Evolutionary conservation across 805 yeast genomes (phyloP), one percentile per base, ranked within the genome.

Genomic region (Ogataea glucozyma): DNA sequence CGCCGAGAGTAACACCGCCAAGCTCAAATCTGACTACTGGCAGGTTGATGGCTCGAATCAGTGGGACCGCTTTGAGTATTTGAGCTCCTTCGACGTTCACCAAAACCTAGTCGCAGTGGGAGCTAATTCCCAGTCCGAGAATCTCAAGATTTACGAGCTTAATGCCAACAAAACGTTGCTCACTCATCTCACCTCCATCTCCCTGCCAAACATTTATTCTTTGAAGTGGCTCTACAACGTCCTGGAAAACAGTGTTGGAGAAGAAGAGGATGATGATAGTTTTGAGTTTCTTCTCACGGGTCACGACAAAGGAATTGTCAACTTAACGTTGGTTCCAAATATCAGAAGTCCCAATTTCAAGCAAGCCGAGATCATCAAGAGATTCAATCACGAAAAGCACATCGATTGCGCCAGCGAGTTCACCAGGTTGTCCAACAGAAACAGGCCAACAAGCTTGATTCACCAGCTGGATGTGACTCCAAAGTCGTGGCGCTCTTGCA

Each of bases 371-470:
- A 83, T 89, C 16, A 66, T 84, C 48, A 85, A 81, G 58, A 69
- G 95, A 27, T 89, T 83, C 67, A 87, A 87, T 62, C 97, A 89
- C 65, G 68, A 74, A 38, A 82, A 81, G 52, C 89, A 83, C 57
- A 61, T 86, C 41, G 61, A 59, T 22, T 49, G 61, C 14, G 5
- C 38, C 14, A 59, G 57, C 12, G 41, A 49, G 48, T 61, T 32
- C 55, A 30, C 43, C 22, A 62, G 47, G 43, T 66, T 55, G 53
- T 58, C 29, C 54, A 65, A 55, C 39, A 60, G 44, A 39, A 50
- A 36, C 42, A 41, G 31, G 7, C 34, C 53, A 12, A 49, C 54
- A 3, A 46, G 49, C 47, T 68, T 57, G 1, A 62, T 73, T 31
- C 55, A 61, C 29, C 57, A 65, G 38, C 44, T 77, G 12, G 66